Evolutionary conservation across 2,329 filamentous ascomycete species (phyloP), one percentile per base, ranked within the genome.

Genomic region (Colletotrichum musicola): DNA sequence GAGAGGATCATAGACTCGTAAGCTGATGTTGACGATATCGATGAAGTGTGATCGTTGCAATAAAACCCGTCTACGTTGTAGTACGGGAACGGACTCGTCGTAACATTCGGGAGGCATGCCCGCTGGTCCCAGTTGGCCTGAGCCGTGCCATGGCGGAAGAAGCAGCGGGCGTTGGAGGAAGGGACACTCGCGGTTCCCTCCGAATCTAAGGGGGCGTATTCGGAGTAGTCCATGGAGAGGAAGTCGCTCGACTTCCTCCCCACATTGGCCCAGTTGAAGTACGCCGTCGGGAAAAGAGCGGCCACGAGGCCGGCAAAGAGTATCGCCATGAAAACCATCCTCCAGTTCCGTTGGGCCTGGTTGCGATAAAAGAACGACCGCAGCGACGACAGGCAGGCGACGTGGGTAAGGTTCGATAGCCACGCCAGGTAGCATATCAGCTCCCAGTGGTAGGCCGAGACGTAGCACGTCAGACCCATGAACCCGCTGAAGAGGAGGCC

Each of bases 341-440:
- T 50, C 47, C n/a, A 50, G 47, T 50, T 50, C 12, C 47, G n/a
- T 12, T 50, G 16, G n/a, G n/a, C 20, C 4, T 20, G 47, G 20
- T 12, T 20, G 5, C 12, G 12, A 20, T 22, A 50, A 13, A 50
- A 50, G 47, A 20, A 22, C 20, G 12, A 7, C 20, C 47, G 20
- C n/a, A 50, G 47, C 12, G 12, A 20, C 47, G 47, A 20, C 4
- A 50, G n/a, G 12, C 47, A 50, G 12, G 47, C 20, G n/a, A 20
- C 47, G 55, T 80, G 78, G 0, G 77, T 80, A 4, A 77, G 18
- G 5, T 72, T 74, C 4, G 76, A 74, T 44, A 79, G 74, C 77
- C 77, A 80, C 1, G 75, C 76, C 0, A 80, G 70, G 40, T 76
- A 69, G 18, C 76, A 72, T 14, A 75, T 66, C 2, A 76, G 64